These are phyloP conservation scores for Smittium culicis DNA, from an alignment of 371 early-diverging fungal genomes.

Conservation along the genomic window DNA sequence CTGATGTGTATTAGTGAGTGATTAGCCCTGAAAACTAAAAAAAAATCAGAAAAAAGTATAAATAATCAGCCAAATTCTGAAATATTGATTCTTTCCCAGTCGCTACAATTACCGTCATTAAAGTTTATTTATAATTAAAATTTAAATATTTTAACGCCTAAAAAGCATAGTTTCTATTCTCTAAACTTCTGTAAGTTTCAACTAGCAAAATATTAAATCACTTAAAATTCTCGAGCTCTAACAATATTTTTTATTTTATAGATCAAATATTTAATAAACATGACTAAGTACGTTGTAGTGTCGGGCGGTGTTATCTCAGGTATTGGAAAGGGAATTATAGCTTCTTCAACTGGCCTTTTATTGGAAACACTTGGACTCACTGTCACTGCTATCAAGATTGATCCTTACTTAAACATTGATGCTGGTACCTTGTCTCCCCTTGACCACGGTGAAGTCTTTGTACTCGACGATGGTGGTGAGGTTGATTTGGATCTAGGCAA, in stretches of 20 bases:
- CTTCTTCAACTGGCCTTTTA: constrained; percentile 91
- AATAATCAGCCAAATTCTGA: too few relatives aligned
- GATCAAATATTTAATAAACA: constrained; percentile 10
- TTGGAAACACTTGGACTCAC: constrained; percentile 86
- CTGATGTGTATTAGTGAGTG: too few relatives aligned
- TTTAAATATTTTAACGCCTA: too few relatives aligned
- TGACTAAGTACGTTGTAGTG: constrained; percentile 91
- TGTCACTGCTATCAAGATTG: constrained; percentile 98
- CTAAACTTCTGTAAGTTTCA: too few relatives aligned
- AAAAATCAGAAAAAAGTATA: too few relatives aligned
- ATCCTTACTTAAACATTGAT: constrained; percentile 98
- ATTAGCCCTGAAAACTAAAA: too few relatives aligned
- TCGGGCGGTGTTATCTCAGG: constrained; percentile 98
- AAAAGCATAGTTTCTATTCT: too few relatives aligned
- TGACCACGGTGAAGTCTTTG: constrained; percentile 99
- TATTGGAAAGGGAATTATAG: constrained; percentile 98
- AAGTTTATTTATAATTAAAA: too few relatives aligned
- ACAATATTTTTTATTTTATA: background rate
- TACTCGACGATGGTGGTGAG: constrained; percentile 98
- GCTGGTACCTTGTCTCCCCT: constrained; percentile 95
- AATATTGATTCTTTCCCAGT: too few relatives aligned
- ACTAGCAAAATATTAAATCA: too few relatives aligned
- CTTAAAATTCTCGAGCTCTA: too few relatives aligned
- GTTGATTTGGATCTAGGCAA: constrained; percentile 98
- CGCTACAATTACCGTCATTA: too few relatives aligned